Base-by-base conservation (phyloP, 2,329 filamentous ascomycete species). In the Pseudocercospora vitis region DNA sequence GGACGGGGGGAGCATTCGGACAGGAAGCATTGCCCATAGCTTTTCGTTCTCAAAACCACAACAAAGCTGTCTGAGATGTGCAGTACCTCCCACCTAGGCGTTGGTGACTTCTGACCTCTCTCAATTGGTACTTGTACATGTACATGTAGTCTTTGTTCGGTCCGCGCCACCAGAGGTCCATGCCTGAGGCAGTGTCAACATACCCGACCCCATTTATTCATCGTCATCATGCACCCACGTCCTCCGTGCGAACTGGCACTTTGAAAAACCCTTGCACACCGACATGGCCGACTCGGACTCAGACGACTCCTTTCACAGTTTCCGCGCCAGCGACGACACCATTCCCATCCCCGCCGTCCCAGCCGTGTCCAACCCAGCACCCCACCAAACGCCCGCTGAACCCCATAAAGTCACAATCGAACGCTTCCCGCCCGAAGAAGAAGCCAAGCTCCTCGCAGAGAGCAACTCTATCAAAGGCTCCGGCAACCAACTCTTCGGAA, bases 401-500 rank as follows among this genome's bases (percentile, higher is more conserved):
- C 5, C 33, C 46, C 16, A 23, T 46, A 32, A 55, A 48, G 50
- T 53, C 55, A 19, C 26, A 8, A 44, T 56, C 23, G 61, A 67
- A 18, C 68, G 66, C 26, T 75, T 76, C 60, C 62, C 73, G 5
- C 68, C 74, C 1, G 70, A 72, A 55, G 73, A 77, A 66, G 75
- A 77, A 69, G 70, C 73, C 50, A 73, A 77, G 31, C 82, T 96
- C 12, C 71, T 95, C 16, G 70, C 77, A 46, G 83, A 92, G 71
- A 89, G 89, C 3, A 85, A 87, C 63, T 69, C 79, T 1, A 83
- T 86, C 64, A 96, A 96, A 72, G 68, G 81, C 1, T 78, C 84
- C 52, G 92, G 90, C 11, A 97, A 96, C 68, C 72, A 80, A 4
- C 80, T 91, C n/a, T 97, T 96, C 73, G 77, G 80, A 1, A 80